phyloP scores from a whole-genome alignment of 352 stramenopile species.

The Globisporangium cederbergense region DNA sequence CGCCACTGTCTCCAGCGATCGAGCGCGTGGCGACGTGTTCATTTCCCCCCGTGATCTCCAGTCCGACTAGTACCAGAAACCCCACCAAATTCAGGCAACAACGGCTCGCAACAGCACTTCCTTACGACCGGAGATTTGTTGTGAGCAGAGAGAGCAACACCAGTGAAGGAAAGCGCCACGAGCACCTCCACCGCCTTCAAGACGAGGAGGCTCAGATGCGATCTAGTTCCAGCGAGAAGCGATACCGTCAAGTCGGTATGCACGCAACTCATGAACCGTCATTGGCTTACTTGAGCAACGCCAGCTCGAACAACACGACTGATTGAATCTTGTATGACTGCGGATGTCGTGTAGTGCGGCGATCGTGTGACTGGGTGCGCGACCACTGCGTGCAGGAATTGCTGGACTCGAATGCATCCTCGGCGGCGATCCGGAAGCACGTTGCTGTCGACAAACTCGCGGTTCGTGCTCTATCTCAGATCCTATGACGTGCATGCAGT shows the following conservation, averaged over 20 bases:
- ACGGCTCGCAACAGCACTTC: constrained; percentile 7
- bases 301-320: not conserved
- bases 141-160: not conserved
- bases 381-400: constrained; percentile 52
- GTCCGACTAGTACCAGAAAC: not conserved
- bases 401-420: constrained; percentile 16
- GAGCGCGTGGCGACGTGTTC: not conserved
- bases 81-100: not conserved
- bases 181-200: not conserved
- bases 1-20: constrained; percentile 2
- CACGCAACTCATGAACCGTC: not conserved
- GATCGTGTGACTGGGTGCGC: constrained; percentile 37
- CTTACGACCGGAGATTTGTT: constrained; percentile 6
- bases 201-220: not conserved
- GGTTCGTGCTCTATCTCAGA: constrained; percentile 19
- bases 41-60: not conserved
- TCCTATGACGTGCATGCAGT: not conserved
- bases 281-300: not conserved
- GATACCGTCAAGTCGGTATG: constrained; percentile 10
- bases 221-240: not conserved
- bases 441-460: constrained; percentile 39
- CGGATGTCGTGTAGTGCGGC: constrained; percentile 7
- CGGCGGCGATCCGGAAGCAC: constrained; percentile 23
- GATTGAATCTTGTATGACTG: not conserved
- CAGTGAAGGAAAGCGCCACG: not conserved